These are phyloP conservation scores for Erythrophleum ivorense DNA, from an alignment of 331 rosid genomes.

Conservation along the genomic window DNA sequence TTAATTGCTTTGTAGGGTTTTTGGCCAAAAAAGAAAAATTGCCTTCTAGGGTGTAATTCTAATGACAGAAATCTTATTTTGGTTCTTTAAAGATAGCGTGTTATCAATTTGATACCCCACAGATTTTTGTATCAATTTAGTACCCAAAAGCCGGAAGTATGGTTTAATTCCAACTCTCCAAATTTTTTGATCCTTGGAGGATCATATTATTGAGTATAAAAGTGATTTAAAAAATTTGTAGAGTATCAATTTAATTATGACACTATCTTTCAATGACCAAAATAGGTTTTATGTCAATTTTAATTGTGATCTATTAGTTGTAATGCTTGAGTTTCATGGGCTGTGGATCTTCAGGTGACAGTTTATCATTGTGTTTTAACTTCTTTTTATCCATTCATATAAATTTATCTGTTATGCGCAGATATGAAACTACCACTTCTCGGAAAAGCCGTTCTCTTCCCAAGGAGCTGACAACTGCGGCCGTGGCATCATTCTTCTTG, in stretches of 20 bases:
- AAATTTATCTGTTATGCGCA: slow-evolving; percentile 46
- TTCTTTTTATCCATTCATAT: neutral
- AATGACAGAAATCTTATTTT: neutral
- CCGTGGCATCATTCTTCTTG: slow-evolving; percentile 93
- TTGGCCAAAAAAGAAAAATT: too few species aligned
- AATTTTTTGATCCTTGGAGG: neutral
- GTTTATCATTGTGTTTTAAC: neutral
- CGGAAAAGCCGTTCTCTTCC: slow-evolving; percentile 79
- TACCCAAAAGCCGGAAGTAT: neutral
- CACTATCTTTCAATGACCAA: neutral
- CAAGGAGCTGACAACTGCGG: slow-evolving; percentile 83
- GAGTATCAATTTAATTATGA: neutral
- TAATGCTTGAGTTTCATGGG: neutral
- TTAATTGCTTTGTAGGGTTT: neutral
- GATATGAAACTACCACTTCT: slow-evolving; percentile 94
- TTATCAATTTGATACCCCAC: neutral
- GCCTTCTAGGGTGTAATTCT: neutral
- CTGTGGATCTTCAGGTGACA: neutral
- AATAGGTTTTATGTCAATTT: neutral
- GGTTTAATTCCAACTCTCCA: neutral
- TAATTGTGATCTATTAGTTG: neutral
- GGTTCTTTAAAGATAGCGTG: neutral
- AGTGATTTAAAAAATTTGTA: neutral
- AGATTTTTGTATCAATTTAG: neutral
- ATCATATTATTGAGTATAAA: neutral